Evolutionary conservation across 2,329 filamentous ascomycete species (phyloP), one percentile per base, ranked within the genome.

Genomic region (Aspergillus niger): DNA sequence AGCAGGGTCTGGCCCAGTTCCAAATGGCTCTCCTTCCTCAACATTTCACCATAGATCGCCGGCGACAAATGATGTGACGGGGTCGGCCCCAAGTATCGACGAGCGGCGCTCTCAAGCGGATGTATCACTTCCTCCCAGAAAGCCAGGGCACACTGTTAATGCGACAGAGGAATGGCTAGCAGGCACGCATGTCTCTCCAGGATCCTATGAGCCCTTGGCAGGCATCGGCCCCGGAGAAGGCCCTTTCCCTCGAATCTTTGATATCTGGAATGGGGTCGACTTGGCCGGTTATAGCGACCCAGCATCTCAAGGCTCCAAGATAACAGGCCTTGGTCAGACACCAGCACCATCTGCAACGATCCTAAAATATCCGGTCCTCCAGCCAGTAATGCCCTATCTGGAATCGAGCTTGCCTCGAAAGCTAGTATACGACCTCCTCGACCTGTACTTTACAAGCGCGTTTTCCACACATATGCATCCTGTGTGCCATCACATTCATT

Each of bases 381-480:
- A 92, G 69, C 92, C 92, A 30, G 80, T 97, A 2, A 78, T 96
- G 50, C 91, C 92, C 10, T 90, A 95, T 71, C 83, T 97, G 50
- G 86, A 87, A 47, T 87, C 87, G 61, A 89, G 95, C 63, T 86
- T 97, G 52, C 91, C 93, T 2, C 81, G 90, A 38, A 84, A 87
- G 8, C 80, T 97, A 56, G 92, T 93, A 7, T 97, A 92, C 79
- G 92, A 97, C 73, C 81, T 97, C 47, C 83, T 97, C 58, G 93
- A 97, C 71, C 81, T 96, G 28, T 97, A 97, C 77, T 97, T 97
- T 74, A 88, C 91, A 48, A 96, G 91, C 73, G 92, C 92, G 1
- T 95, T 92, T 5, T 91, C 91, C 2, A 89, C 90, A 5, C 90
- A 93, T 74, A 90, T 95, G 82, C 92, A 96, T 73, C 93, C 93